Percentiles rank a stretch among this genome's conserved stretches.
Evolutionary conservation across 2,329 filamentous ascomycete species (phyloP).

Genomic region (Clonostachys byssicola): DNA sequence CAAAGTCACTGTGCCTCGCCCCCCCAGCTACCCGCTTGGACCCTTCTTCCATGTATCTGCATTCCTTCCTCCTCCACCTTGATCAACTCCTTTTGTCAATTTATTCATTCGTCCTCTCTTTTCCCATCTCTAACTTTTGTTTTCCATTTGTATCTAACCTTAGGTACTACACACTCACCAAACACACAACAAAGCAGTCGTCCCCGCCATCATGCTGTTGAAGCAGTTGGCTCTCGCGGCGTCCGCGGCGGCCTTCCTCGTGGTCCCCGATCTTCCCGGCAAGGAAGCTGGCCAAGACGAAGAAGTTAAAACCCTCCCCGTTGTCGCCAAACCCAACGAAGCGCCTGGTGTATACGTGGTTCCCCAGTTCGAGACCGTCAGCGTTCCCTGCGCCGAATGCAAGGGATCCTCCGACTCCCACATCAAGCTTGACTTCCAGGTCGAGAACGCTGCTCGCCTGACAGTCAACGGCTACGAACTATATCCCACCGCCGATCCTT

Average conservation of each 20-base stretch:
- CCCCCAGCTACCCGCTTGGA: background rate
- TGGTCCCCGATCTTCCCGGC: constrained; percentile 45
- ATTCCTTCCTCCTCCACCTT: background rate
- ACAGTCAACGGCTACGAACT: constrained; percentile 57
- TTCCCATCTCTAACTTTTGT: background rate
- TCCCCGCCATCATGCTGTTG: constrained; percentile 20
- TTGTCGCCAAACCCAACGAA: constrained; percentile 26
- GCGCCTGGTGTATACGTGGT: constrained; percentile 22
- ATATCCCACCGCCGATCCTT: constrained; percentile 48
- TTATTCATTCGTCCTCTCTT: background rate
- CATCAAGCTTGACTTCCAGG: constrained; percentile 48
- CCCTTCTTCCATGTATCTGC: background rate
- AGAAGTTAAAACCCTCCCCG: constrained; percentile 29
- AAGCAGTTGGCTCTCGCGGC: constrained; percentile 24
- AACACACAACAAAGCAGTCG: background rate
- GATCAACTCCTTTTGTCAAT: background rate
- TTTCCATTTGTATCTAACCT: background rate
- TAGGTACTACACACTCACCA: background rate
- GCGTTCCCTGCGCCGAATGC: constrained; percentile 51
- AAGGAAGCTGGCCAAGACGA: constrained; percentile 18
- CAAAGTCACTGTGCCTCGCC: background rate
- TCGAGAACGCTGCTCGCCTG: constrained; percentile 44
- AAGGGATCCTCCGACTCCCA: constrained; percentile 34
- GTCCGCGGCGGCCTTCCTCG: constrained; percentile 40
- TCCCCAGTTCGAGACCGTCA: constrained; percentile 29